Evolutionary conservation across 129 eudicot species (phyloP), one percentile per base, ranked within the genome.

Genomic region (Tagetes patula): DNA sequence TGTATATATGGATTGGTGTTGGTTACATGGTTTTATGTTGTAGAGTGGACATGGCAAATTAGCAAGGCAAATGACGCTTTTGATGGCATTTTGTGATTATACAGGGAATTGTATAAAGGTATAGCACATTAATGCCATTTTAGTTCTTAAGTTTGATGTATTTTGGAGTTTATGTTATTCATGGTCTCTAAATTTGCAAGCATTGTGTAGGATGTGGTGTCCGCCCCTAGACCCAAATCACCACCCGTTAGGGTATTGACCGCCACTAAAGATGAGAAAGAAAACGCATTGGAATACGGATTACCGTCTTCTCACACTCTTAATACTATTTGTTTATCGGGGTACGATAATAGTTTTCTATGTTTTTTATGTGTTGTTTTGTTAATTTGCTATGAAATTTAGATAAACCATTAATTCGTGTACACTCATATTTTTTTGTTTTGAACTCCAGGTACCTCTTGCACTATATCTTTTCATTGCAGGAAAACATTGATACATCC

Each of bases 291-390:
- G 85, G 99, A 95, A 80, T 95, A 95, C 75, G 99, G 99, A 49
- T 80, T 95, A 47, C 96, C 97, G 49, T 95, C 99, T 68, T 95
- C 97, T 8, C 99, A 95, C 82, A 95, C 97, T 77, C 99, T 95
- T 33, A 95, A 95, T 82, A 95, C 97, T 3, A 81, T 91, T 27
- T 91, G 99, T 83, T 83, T 95, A 69, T 88, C 95, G 12, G 99
- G 99, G 99, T 95, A 88, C 31, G 58, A 34, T 54, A 14, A 60
- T 7, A n/a, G 32, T 12, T 38, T 74, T 64, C 27, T 8, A 30
- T 61, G 27, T 20, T 5, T 6, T 1, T 32, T 37, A 8, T 34
- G 48, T 49, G 65, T 74, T 0, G 1, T 11, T 63, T 27, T 45
- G 71, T 27, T 63, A 30, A 43, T 45, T 47, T 42, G 8, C 4